A percentile compares a stretch with the other conserved stretches of the same genome.
These are phyloP conservation scores for Micromonas pusilla DNA, from an alignment of 139 green algal genomes.

Conservation along the genomic window DNA sequence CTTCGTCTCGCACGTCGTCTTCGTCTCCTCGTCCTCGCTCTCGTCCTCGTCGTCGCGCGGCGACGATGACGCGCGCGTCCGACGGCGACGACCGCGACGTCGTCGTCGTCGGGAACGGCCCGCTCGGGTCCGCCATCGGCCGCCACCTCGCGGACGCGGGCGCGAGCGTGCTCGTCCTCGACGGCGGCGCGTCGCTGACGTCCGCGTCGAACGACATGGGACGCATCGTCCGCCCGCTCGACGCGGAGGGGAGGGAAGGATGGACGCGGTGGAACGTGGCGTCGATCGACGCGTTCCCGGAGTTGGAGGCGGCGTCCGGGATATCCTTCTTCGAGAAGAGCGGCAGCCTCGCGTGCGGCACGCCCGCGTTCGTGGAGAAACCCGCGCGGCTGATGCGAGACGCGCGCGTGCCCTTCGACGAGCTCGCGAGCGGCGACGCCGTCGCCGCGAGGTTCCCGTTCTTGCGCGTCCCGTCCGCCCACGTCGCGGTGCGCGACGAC, in stretches of 20 bases:
- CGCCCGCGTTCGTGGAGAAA: background rate
- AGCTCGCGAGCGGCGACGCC: background rate
- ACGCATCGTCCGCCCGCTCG: slow-evolving; percentile 10
- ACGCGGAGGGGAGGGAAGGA: slow-evolving; percentile 12
- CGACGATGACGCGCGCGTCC: no score
- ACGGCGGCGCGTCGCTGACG: background rate
- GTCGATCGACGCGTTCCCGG: background rate
- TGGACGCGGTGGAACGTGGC: slow-evolving; percentile 12
- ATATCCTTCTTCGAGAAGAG: background rate
- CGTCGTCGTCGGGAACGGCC: slow-evolving; percentile 24
- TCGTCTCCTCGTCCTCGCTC: no score
- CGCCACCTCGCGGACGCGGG: background rate
- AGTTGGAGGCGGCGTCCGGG: background rate
- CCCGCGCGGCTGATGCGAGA: background rate
- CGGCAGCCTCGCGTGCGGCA: background rate
- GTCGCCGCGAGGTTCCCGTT: background rate
- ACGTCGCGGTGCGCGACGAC: background rate
- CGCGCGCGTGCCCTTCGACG: background rate
- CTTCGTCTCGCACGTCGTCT: no score
- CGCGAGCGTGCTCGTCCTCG: background rate
- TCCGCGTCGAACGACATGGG: slow-evolving; percentile 5
- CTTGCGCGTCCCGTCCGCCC: background rate
- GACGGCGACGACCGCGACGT: background rate
- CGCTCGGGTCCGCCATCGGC: background rate
- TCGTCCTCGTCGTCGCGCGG: no score